These are phyloP conservation scores for Xylaria bambusicola DNA, from an alignment of 495 filamentous ascomycete genomes.

Conservation along the genomic window DNA sequence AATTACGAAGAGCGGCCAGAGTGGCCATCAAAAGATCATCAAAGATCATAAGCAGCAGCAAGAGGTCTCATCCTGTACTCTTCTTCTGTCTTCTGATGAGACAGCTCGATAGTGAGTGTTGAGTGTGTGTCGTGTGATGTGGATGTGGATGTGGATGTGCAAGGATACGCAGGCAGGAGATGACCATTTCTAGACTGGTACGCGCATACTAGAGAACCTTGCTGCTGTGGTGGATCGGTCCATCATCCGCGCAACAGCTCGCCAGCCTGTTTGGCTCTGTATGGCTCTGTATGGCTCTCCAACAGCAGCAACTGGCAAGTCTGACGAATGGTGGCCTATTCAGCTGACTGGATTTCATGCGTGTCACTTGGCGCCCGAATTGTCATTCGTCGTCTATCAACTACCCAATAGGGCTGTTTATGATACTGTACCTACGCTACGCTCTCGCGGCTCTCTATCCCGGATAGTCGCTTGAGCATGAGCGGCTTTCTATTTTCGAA, in stretches of 20 bases:
- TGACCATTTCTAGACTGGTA: conserved; percentile 1
- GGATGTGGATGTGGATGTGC: background rate
- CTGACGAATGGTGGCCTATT: background rate
- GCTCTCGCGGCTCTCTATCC: too few species aligned
- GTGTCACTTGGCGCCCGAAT: conserved; percentile 1
- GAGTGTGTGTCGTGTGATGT: conserved; percentile 1
- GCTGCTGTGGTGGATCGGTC: too few species aligned
- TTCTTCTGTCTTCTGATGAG: background rate
- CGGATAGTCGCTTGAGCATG: too few species aligned
- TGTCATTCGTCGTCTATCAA: background rate
- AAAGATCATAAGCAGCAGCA: too few species aligned
- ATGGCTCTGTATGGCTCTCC: too few species aligned
- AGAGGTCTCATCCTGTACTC: too few species aligned
- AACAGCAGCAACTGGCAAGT: too few species aligned
- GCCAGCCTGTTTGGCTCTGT: conserved; percentile 9
- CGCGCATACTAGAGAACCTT: background rate
- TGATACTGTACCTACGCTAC: too few species aligned
- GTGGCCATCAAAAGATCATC: too few species aligned
- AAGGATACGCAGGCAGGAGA: conserved; percentile 1
- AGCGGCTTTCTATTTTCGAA: too few species aligned
- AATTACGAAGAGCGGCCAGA: too few species aligned
- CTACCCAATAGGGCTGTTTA: too few species aligned
- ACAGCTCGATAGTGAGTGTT: background rate
- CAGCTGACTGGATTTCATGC: conserved; percentile 3
- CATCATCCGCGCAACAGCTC: conserved; percentile 2